Conservation (phyloP, 2,329 filamentous ascomycete species). For the Ophiocordyceps sinensis region DNA sequence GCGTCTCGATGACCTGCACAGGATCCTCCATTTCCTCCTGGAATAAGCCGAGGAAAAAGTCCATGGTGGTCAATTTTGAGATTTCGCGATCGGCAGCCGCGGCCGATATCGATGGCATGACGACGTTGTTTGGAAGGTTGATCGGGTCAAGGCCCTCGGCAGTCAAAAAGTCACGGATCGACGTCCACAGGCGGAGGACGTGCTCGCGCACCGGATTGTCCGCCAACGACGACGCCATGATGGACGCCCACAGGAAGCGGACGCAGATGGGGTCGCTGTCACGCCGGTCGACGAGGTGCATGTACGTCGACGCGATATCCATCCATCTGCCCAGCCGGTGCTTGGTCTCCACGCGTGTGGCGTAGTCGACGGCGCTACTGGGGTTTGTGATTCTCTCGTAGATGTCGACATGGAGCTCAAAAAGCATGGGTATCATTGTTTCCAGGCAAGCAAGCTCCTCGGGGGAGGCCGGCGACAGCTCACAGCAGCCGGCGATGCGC, state of each 20-base stretch:
- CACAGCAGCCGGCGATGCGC: constrained; percentile 28
- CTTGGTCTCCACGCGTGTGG: constrained; percentile 32
- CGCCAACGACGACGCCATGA: constrained; percentile 35
- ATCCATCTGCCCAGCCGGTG: constrained; percentile 37
- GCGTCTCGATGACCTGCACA: constrained; percentile 70
- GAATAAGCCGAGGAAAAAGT: constrained; percentile 88
- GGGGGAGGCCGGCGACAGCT: constrained; percentile 10
- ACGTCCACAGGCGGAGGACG: constrained; percentile 43
- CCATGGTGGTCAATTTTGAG: constrained; percentile 84
- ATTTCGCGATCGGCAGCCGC: constrained; percentile 82
- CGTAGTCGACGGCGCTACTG: constrained; percentile 36
- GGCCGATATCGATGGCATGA: constrained; percentile 76
- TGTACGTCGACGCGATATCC: constrained; percentile 30
- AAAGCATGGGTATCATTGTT: constrained; percentile 39
- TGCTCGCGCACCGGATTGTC: constrained; percentile 41
- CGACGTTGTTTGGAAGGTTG: constrained; percentile 65
- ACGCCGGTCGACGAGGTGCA: constrained; percentile 19
- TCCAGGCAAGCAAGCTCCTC: constrained; percentile 21
- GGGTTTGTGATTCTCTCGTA: constrained; percentile 44
- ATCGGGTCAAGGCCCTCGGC: constrained; percentile 30
- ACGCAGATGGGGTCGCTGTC: constrained; percentile 25
- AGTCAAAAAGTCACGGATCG: constrained; percentile 35
- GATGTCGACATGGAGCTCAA: constrained; percentile 47
- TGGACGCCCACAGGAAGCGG: constrained; percentile 44
- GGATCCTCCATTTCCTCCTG: constrained; percentile 70